Evolutionary conservation across 129 eudicot genomes (phyloP).

Genomic region (Lactuca sativa): DNA sequence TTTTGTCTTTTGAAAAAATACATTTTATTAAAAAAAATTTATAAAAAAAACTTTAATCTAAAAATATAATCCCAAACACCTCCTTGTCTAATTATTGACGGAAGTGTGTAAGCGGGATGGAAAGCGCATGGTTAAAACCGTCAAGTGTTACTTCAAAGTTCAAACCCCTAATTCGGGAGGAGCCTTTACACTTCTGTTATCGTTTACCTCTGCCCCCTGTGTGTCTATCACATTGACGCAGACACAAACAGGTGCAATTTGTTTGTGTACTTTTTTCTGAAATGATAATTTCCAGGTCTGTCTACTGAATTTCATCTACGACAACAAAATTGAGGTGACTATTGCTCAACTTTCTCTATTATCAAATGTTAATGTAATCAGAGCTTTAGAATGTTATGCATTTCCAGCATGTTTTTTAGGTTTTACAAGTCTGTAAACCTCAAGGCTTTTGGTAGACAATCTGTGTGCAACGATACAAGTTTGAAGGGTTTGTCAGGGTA

Average conservation of each 20-base stretch:
- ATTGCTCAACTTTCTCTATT: slow-evolving; percentile 13
- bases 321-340: background rate
- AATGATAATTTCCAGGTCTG: background rate
- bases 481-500: slow-evolving; percentile 21
- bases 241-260: background rate
- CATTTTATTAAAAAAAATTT: too few species aligned
- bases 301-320: slow-evolving; percentile 6
- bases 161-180: too few species aligned
- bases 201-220: background rate
- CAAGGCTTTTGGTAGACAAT: slow-evolving; percentile 8
- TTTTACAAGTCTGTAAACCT: slow-evolving; percentile 3
- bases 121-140: too few species aligned
- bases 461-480: background rate
- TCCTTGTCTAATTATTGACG: too few species aligned
- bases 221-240: background rate
- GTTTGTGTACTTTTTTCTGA: background rate
- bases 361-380: background rate
- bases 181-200: background rate
- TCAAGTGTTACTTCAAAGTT: too few species aligned
- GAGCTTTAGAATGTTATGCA: background rate
- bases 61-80: too few species aligned
- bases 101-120: too few species aligned
- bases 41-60: too few species aligned
- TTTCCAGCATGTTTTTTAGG: slow-evolving; percentile 23
- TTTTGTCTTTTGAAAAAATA: too few species aligned